These are phyloP conservation scores for Favolaschia claudopus DNA, from an alignment of 768 basidiomycete genomes.

Conservation along the genomic window DNA sequence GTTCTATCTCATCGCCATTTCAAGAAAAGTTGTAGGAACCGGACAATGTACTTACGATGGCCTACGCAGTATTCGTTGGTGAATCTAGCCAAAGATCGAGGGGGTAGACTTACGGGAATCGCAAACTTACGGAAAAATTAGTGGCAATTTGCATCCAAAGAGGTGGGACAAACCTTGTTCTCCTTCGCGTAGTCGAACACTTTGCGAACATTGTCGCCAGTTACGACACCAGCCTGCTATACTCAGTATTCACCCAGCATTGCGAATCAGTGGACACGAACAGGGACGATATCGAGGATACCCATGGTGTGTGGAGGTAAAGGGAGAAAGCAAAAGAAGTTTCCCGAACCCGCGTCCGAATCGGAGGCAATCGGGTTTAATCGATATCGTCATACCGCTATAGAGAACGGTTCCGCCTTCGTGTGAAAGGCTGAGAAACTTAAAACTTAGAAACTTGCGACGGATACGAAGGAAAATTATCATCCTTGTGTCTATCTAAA, in stretches of 20 bases:
- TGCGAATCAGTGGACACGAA: constrained; percentile 45
- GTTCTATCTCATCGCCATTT: constrained; percentile 61
- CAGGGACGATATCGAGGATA: constrained; percentile 84
- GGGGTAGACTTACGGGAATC: constrained; percentile 71
- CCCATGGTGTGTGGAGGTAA: constrained; percentile 59
- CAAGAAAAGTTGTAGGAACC: constrained; percentile 18
- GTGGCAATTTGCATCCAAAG: constrained; percentile 6
- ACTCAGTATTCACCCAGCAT: constrained; percentile 6
- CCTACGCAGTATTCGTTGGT: constrained; percentile 48
- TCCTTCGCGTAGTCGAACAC: constrained; percentile 94
- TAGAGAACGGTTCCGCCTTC: too few relatives aligned
- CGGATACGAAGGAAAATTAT: too few relatives aligned
- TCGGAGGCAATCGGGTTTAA: too few relatives aligned
- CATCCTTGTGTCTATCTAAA: too few relatives aligned
- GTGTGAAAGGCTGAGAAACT: too few relatives aligned
- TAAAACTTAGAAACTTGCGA: too few relatives aligned
- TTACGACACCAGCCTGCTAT: constrained; percentile 87
- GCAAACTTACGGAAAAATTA: constrained; percentile 63
- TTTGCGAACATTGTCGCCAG: constrained; percentile 94
- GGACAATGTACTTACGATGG: constrained; percentile 67
- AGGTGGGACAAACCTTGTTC: constrained; percentile 68
- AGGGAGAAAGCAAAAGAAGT: constrained; percentile 14
- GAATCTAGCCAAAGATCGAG: background rate
- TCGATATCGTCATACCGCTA: too few relatives aligned
- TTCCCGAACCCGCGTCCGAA: too few relatives aligned